Percentiles rank a stretch among this genome's conserved stretches.
Conservation (phyloP, 768 basidiomycete genomes). For the Tulasnella sp. region DNA sequence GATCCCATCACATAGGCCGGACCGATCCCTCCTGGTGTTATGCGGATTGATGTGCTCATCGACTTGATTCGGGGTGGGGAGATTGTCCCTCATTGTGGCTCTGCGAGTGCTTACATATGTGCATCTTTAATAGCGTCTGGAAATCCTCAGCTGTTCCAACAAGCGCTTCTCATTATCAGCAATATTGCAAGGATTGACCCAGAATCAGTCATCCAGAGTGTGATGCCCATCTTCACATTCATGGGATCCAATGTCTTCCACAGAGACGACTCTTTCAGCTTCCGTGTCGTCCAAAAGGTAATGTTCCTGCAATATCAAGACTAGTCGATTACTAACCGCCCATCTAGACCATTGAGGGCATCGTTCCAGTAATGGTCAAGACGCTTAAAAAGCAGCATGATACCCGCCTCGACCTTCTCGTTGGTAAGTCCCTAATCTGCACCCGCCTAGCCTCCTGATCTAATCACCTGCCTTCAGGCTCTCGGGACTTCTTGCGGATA, state of each 20-base stretch:
- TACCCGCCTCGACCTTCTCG: constrained; percentile 56
- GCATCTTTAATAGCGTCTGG: constrained; percentile 56
- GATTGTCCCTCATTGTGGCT: background rate
- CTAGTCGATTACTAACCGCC: background rate
- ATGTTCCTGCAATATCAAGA: constrained; percentile 23
- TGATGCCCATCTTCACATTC: constrained; percentile 99
- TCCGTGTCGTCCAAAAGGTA: constrained; percentile 91
- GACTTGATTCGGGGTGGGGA: constrained; percentile 74
- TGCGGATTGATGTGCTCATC: constrained; percentile 81
- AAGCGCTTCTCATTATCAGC: constrained; percentile 83
- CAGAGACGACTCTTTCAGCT: constrained; percentile 91
- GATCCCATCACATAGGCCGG: background rate
- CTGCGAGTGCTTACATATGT: background rate
- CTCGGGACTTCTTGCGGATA: constrained; percentile 78
- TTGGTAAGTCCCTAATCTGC: constrained; percentile 40
- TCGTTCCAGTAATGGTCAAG: constrained; percentile 87
- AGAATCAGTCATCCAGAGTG: constrained; percentile 85
- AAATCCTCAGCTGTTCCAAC: constrained; percentile 93
- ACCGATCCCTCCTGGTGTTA: constrained; percentile 44
- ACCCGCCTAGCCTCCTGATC: background rate
- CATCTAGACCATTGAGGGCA: constrained; percentile 79
- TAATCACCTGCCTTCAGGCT: constrained; percentile 37
- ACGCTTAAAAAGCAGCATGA: constrained; percentile 62
- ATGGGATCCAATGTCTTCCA: constrained; percentile 99
- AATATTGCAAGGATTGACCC: constrained; percentile 79